These are phyloP conservation scores for Remersonia thermophila DNA, from an alignment of 2,329 filamentous ascomycete species.

Conservation along the genomic window DNA sequence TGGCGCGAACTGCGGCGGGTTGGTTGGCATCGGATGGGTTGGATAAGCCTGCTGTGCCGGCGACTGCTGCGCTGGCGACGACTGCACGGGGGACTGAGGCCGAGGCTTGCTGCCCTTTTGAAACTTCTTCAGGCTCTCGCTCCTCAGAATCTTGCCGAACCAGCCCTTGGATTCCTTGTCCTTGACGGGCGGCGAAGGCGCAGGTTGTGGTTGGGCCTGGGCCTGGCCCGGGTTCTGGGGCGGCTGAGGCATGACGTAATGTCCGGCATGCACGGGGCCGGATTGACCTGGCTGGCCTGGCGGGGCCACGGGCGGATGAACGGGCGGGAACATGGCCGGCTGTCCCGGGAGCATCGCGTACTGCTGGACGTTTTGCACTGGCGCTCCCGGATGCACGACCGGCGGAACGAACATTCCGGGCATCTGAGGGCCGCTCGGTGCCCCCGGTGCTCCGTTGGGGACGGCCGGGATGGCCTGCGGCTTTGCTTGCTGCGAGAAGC, in stretches of 20 bases:
- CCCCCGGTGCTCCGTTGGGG: constrained; percentile 1
- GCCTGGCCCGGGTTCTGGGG: constrained; percentile 1
- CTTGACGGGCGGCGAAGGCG: background rate
- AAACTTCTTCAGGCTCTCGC: constrained; percentile 6
- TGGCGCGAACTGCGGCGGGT: too few species aligned
- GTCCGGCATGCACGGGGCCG: too few species aligned
- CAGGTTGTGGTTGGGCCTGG: constrained; percentile 1
- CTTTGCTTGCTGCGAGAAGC: background rate
- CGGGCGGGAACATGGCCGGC: too few species aligned
- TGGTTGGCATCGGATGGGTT: too few species aligned
- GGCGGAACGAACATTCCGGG: constrained; percentile 5
- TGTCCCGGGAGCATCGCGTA: too few species aligned
- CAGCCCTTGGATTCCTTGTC: constrained; percentile 10
- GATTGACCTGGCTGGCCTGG: too few species aligned
- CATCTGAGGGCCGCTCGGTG: constrained; percentile 2
- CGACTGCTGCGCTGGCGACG: background rate
- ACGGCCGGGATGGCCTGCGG: background rate
- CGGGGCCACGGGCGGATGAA: too few species aligned
- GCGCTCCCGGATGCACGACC: background rate
- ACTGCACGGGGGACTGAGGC: background rate
- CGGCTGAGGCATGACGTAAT: constrained; percentile 1
- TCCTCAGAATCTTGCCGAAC: constrained; percentile 9
- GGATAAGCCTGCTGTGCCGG: background rate
- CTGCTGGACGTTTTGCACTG: constrained; percentile 4
- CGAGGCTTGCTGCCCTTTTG: constrained; percentile 4